Evolutionary conservation across 192 early-diverging fungal species (phyloP), one percentile per base, ranked within the genome.

Genomic region (Umbelopsis vinacea): DNA sequence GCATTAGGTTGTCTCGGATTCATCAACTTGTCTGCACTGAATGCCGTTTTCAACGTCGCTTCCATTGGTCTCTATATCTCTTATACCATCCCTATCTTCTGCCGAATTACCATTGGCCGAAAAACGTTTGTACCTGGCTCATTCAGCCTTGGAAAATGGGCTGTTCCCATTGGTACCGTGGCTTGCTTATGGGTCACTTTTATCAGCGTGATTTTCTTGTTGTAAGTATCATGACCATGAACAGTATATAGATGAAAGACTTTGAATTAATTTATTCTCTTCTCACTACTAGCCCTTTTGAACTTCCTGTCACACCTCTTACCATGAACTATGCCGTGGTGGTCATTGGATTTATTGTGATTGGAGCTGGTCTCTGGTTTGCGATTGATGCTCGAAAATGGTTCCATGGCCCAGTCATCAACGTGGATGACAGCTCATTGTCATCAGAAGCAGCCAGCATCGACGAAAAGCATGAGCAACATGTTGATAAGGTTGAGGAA

Each of bases 21-120:
- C 29, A 76, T 76, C 74, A 71, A 68, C 21, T 35, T 72, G 33
- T 76, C 77, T 4, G 82, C 80, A 1, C 76, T 76, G 24, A 53
- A 68, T 17, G 82, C 82, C 21, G 73, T 84, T 14, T 77, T 84
- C 46, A 81, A 80, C 0, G 81, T 84, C 53, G 78, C 77, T 70
- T 80, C 82, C 4, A 79, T 83, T 45, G 82, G 76, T 0, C 74
- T 72, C 8, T 76, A 72, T 38, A 75, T 81, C 52, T 84, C 82
- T 2, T 84, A 84, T 46, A 23, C 77, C 9, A 81, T 79, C 35
- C 82, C 82, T 0, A 84, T 84, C 45, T 70, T 81, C 15, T 78
- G 76, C 40, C 73, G 76, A 14, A 78, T 81, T 17, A 54, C 78
- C 37, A 60, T 81, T 11, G 82, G 76, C 8, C 70, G 79, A 14